Percentiles rank a stretch among this genome's conserved stretches.
phyloP scores from a whole-genome alignment of 1,284 basidiomycete genomes.

The Mixia osmundae region DNA sequence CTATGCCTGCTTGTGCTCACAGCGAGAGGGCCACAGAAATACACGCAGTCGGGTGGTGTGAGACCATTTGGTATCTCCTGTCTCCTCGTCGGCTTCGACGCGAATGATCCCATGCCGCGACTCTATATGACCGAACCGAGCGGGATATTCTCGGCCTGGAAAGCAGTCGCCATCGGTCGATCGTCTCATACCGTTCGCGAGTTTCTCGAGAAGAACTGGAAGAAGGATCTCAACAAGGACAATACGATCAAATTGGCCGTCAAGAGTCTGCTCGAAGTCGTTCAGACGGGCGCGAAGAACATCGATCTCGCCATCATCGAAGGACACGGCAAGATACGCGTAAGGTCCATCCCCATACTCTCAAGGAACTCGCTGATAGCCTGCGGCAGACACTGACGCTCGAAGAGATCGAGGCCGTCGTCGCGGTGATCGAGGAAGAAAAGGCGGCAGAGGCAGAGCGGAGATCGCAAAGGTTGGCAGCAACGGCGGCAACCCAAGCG shows the following conservation, averaged over 20 bases:
- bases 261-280: conserved; percentile 89
- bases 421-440: conserved; percentile 9
- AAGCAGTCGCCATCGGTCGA: conserved; percentile 92
- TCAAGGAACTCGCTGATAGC: conserved; percentile 2
- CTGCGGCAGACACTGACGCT: conserved; percentile 48
- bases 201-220: conserved; percentile 96
- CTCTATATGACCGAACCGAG: conserved; percentile 94
- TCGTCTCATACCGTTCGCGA: conserved; percentile 96
- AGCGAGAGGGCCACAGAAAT: conserved; percentile 48
- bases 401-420: conserved; percentile 46
- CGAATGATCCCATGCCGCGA: conserved; percentile 62
- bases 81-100: conserved; percentile 90
- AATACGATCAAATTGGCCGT: conserved; percentile 86
- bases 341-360: conserved; percentile 23
- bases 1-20: neutral
- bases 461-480: conserved; percentile 49
- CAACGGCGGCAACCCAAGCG: conserved; percentile 57
- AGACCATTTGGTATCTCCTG: conserved; percentile 96
- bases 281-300: conserved; percentile 98
- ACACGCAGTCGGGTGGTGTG: conserved; percentile 97
- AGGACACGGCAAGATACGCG: conserved; percentile 66
- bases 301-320: conserved; percentile 96
- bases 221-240: conserved; percentile 63
- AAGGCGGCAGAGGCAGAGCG: conserved; percentile 54
- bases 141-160: conserved; percentile 97